Conservation (phyloP, 176 grass and related monocot species). For the Guadua angustifolia region DNA sequence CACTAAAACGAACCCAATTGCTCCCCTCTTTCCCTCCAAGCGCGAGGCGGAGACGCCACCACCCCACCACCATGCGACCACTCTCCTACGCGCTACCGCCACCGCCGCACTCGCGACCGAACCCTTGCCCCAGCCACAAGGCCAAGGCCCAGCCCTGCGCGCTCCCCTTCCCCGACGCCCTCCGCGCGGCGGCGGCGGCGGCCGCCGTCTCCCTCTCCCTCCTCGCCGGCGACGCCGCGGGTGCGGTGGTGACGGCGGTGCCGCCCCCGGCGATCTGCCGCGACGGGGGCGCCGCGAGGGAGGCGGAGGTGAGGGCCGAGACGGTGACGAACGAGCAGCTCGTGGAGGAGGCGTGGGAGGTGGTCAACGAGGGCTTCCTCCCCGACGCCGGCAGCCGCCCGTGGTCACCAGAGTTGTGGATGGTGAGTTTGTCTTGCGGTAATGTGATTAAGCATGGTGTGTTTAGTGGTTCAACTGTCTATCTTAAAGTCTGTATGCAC, state of each 20-base stretch:
- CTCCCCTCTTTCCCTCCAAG: background rate
- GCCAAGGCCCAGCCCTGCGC: slow-evolving; percentile 11
- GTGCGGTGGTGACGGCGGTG: background rate
- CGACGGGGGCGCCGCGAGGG: slow-evolving; percentile 4
- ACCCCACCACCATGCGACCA: slow-evolving; percentile 37
- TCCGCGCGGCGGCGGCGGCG: slow-evolving; percentile 60
- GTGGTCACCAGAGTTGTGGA: slow-evolving; percentile 85
- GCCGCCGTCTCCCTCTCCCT: slow-evolving; percentile 67
- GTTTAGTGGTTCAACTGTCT: background rate
- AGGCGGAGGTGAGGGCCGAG: slow-evolving; percentile 46
- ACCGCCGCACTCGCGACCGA: slow-evolving; percentile 16
- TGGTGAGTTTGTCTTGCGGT: slow-evolving; percentile 41
- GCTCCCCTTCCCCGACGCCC: slow-evolving; percentile 48
- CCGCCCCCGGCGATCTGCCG: slow-evolving; percentile 38
- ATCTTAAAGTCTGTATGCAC: background rate
- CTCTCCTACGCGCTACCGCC: slow-evolving; percentile 35
- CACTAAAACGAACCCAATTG: slow-evolving; percentile 2
- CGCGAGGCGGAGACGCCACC: background rate
- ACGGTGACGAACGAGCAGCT: slow-evolving; percentile 75
- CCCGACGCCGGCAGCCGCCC: slow-evolving; percentile 61
- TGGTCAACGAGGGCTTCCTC: slow-evolving; percentile 84
- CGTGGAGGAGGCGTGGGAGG: slow-evolving; percentile 95
- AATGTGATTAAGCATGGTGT: background rate
- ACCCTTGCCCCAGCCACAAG: background rate
- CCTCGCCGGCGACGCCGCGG: slow-evolving; percentile 33